Evolutionary conservation across 2,329 filamentous ascomycete genomes (phyloP).

Genomic region (Verticillium alfalfae): DNA sequence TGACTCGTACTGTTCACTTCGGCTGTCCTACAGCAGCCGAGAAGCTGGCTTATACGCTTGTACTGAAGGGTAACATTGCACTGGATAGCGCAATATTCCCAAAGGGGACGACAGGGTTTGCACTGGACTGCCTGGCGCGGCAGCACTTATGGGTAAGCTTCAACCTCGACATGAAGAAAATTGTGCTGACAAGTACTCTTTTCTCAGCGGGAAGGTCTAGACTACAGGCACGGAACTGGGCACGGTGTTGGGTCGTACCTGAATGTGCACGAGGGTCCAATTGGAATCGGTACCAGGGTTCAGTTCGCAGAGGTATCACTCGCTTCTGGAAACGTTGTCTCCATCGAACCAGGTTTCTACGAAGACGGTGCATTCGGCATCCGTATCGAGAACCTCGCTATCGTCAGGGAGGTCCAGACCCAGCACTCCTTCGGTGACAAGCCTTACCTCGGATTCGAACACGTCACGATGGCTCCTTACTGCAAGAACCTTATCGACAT

Average conservation of each 20-base stretch:
- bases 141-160: slow-evolving; percentile 80
- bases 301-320: slow-evolving; percentile 89
- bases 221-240: slow-evolving; percentile 94
- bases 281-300: slow-evolving; percentile 88
- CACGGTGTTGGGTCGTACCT: slow-evolving; percentile 93
- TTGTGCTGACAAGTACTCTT: slow-evolving; percentile 11
- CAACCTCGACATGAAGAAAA: neutral
- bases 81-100: slow-evolving; percentile 85
- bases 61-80: slow-evolving; percentile 89
- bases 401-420: slow-evolving; percentile 85
- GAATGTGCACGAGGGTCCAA: slow-evolving; percentile 96
- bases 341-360: slow-evolving; percentile 95
- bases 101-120: slow-evolving; percentile 91
- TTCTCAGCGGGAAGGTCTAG: slow-evolving; percentile 64
- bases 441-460: slow-evolving; percentile 90
- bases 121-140: slow-evolving; percentile 79
- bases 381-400: slow-evolving; percentile 91
- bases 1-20: slow-evolving; percentile 90
- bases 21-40: slow-evolving; percentile 78
- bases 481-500: slow-evolving; percentile 83
- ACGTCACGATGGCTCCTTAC: slow-evolving; percentile 95
- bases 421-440: slow-evolving; percentile 88
- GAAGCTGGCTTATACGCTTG: slow-evolving; percentile 84
- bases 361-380: slow-evolving; percentile 94
- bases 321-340: slow-evolving; percentile 88